Evolutionary conservation across 1,139 yeast species (phyloP).

Genomic region (Blastobotrys serpentis): DNA sequence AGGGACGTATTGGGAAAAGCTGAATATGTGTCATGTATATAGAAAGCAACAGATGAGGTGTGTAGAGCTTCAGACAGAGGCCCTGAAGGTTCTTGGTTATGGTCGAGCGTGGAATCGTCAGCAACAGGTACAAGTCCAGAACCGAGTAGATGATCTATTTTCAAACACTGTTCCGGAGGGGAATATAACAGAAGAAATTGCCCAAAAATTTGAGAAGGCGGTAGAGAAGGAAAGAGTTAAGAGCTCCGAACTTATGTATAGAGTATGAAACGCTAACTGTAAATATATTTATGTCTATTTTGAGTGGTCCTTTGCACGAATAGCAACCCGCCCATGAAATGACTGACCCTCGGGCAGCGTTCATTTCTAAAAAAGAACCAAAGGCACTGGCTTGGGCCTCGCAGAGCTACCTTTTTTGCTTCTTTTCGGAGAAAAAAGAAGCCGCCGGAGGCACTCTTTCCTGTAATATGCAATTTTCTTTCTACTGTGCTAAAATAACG

Average conservation of each 20-base stretch:
- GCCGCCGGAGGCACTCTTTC: no score
- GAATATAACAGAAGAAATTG: conserved; percentile 27
- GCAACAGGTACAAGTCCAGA: conserved; percentile 33
- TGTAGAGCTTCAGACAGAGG: conserved; percentile 37
- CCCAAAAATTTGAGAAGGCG: conserved; percentile 25
- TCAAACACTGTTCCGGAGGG: conserved; percentile 33
- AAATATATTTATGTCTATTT: conserved; percentile 2
- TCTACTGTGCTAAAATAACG: no score
- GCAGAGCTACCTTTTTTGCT: no score
- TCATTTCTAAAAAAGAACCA: no score
- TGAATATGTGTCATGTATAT: conserved; percentile 27
- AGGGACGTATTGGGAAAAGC: conserved; percentile 31
- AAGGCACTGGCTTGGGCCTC: no score
- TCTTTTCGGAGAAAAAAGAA: no score
- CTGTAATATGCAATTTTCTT: no score
- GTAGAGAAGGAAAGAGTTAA: conserved; percentile 21
- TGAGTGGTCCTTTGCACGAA: no score
- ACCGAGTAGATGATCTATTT: conserved; percentile 39
- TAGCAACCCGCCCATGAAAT: no score
- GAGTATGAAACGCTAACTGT: conserved; percentile 8
- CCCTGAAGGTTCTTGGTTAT: conserved; percentile 38
- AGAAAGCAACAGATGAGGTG: conserved; percentile 29
- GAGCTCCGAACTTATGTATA: conserved; percentile 12
- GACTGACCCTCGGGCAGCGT: no score
- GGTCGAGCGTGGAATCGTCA: conserved; percentile 29